A percentile compares a stretch with the other conserved stretches of the same genome.
Conservation (phyloP, 75 land plant species). For the Azolla pinnata region DNA sequence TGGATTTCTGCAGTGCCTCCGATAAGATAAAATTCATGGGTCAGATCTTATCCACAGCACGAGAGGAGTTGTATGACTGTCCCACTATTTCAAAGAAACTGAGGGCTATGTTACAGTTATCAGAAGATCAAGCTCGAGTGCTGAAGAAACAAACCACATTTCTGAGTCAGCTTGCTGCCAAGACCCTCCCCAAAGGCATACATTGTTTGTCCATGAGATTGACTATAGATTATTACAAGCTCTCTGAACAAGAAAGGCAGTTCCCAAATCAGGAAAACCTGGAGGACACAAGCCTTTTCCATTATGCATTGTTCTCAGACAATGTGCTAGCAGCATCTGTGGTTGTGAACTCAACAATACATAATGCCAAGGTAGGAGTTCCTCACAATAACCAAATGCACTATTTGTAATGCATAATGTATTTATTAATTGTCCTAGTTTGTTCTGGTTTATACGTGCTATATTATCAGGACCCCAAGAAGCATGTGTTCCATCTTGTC, state of each 20-base stretch:
- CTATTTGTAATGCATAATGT: no score
- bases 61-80: conserved; percentile 47
- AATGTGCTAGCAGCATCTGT: conserved; percentile 78
- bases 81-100: conserved; percentile 36
- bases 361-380: conserved; percentile 64
- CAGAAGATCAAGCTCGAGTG: conserved; percentile 53
- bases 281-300: conserved; percentile 57
- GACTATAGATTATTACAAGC: conserved; percentile 49
- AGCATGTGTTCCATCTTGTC: conserved; percentile 60
- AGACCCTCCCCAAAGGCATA: conserved; percentile 64
- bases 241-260: conserved; percentile 39
- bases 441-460: no score
- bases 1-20: conserved; percentile 27
- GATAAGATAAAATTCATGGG: conserved; percentile 63
- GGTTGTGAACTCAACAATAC: conserved; percentile 63
- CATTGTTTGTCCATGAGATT: conserved; percentile 67
- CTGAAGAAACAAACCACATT: conserved; percentile 68
- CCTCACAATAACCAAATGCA: neutral
- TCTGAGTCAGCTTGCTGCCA: conserved; percentile 65
- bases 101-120: conserved; percentile 64
- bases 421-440: no score
- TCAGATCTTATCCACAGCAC: conserved; percentile 41
- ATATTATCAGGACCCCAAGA: conserved; percentile 58
- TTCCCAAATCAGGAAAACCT: conserved; percentile 48
- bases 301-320: conserved; percentile 79